Conservation (phyloP, 2,329 filamentous ascomycete species). For the Epichloe gansuensis region DNA sequence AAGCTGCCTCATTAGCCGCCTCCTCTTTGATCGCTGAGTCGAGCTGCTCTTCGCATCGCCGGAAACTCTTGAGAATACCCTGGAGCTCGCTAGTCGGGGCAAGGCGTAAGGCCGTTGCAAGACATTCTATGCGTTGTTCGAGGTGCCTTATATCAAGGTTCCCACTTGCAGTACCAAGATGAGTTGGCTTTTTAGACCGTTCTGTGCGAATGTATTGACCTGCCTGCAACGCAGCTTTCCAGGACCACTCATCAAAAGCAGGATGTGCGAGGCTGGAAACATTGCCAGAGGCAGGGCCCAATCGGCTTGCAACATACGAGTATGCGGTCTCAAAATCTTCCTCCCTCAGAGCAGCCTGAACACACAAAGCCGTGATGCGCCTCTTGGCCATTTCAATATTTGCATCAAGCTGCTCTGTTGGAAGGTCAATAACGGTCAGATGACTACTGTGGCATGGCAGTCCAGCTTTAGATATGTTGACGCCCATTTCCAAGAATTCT, state of each 20-base stretch:
- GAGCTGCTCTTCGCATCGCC: constrained; percentile 67
- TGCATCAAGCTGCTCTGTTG: constrained; percentile 5
- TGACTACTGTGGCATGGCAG: constrained; percentile 18
- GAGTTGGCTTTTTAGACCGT: constrained; percentile 42
- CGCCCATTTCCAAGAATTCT: constrained; percentile 57
- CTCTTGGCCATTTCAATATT: constrained; percentile 39
- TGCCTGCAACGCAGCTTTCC: constrained; percentile 68
- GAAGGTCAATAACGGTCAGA: background rate
- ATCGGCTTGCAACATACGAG: constrained; percentile 64
- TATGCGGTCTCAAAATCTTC: constrained; percentile 81
- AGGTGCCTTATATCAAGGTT: constrained; percentile 56
- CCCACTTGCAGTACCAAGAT: constrained; percentile 46
- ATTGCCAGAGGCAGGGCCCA: constrained; percentile 27
- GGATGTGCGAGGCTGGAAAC: background rate
- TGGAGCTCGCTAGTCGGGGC: constrained; percentile 59
- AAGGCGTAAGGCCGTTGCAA: constrained; percentile 62
- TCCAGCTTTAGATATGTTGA: constrained; percentile 52
- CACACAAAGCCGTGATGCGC: constrained; percentile 67
- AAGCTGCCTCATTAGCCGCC: constrained; percentile 54
- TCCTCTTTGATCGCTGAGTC: constrained; percentile 55
- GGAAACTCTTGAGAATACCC: constrained; percentile 64
- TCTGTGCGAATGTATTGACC: constrained; percentile 55
- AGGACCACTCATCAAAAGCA: constrained; percentile 55
- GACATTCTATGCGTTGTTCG: constrained; percentile 70
- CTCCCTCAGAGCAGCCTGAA: constrained; percentile 62